Evolutionary conservation across 805 yeast genomes (phyloP).

Genomic region (Hanseniaspora lachancei): DNA sequence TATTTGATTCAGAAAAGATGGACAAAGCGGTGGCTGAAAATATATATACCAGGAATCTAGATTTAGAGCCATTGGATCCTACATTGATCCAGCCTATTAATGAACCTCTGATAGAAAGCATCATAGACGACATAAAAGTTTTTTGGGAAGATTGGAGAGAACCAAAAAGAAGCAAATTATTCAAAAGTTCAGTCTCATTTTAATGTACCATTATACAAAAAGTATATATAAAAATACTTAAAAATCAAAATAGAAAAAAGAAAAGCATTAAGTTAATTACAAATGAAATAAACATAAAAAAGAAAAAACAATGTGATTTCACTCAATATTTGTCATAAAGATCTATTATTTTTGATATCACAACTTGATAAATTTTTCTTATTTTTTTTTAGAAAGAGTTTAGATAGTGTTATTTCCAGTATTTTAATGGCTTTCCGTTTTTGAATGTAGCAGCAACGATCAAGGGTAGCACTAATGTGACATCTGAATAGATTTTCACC

Average conservation of each 20-base stretch:
- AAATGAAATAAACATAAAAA: constrained; percentile 22
- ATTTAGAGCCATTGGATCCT: neutral
- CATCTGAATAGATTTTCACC: constrained; percentile 92
- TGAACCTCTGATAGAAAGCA: neutral
- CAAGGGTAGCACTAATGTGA: constrained; percentile 84
- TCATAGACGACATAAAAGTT: neutral
- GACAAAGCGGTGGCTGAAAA: neutral
- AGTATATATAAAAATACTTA: neutral
- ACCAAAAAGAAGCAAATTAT: constrained; percentile 1
- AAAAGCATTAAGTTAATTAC: neutral
- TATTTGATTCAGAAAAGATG: neutral
- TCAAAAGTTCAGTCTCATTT: neutral
- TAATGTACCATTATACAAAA: neutral
- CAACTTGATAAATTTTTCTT: too few species aligned
- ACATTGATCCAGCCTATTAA: neutral
- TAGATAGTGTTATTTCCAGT: constrained; percentile 26
- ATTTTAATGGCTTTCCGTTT: constrained; percentile 27
- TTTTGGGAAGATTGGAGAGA: constrained; percentile 10
- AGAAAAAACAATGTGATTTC: constrained; percentile 12
- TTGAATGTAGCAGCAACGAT: constrained; percentile 98
- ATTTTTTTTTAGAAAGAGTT: constrained; percentile 17
- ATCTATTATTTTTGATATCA: too few species aligned
- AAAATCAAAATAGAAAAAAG: constrained; percentile 31
- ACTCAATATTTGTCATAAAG: constrained; percentile 41
- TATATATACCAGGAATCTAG: neutral